Percentiles rank a stretch among this genome's conserved stretches.
Evolutionary conservation across 2,329 filamentous ascomycete species (phyloP).

Genomic region (Aspergillus melleus): DNA sequence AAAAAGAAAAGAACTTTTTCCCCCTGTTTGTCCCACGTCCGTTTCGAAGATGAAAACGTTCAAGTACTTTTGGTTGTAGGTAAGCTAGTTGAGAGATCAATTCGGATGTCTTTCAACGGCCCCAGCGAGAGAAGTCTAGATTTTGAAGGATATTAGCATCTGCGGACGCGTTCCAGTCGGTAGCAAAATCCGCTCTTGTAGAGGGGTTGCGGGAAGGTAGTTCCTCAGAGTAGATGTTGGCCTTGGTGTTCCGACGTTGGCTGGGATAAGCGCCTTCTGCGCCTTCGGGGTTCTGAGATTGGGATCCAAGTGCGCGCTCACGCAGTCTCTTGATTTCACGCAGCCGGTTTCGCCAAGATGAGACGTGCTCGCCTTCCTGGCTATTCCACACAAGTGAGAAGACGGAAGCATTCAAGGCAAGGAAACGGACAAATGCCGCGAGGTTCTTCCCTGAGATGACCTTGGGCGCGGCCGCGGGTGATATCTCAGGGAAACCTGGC

Average conservation of each 20-base stretch:
- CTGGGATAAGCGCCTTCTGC: conserved; percentile 34
- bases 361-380: conserved; percentile 74
- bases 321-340: conserved; percentile 80
- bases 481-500: conserved; percentile 86
- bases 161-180: conserved; percentile 39
- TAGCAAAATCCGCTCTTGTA: conserved; percentile 35
- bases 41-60: neutral
- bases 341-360: conserved; percentile 84
- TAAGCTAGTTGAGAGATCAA: neutral
- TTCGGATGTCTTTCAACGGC: conserved; percentile 25
- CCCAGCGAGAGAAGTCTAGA: conserved; percentile 46
- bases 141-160: conserved; percentile 41
- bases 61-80: neutral
- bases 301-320: conserved; percentile 51
- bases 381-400: conserved; percentile 88
- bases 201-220: conserved; percentile 30
- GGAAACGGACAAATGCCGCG: conserved; percentile 79
- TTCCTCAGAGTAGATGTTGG: conserved; percentile 39
- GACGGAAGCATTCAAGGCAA: conserved; percentile 90
- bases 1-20: conserved; percentile 1
- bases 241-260: conserved; percentile 38
- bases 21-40: neutral
- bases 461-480: conserved; percentile 83
- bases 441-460: conserved; percentile 81
- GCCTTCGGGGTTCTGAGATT: conserved; percentile 29